Percentiles rank a stretch among this genome's conserved stretches.
phyloP scores from a whole-genome alignment of 139 green algal genomes.

The Chlorella sp. region DNA sequence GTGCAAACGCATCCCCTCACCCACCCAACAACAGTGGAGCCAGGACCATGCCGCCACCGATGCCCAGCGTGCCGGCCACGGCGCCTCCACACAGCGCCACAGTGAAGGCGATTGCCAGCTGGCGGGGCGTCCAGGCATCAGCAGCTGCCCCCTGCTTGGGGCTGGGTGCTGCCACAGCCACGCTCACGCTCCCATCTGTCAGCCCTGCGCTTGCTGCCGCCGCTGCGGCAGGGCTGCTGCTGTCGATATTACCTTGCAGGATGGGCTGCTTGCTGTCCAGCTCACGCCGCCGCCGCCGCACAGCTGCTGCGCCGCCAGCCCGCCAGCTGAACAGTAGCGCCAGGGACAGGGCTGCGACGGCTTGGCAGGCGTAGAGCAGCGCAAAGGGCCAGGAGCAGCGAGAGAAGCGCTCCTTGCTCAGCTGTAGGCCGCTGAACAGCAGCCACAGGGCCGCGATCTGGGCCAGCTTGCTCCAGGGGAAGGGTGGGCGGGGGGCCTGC shows the following conservation, averaged over 20 bases:
- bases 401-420: constrained; percentile 26
- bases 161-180: too few species aligned
- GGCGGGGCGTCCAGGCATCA: not conserved
- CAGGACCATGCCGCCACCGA: constrained; percentile 51
- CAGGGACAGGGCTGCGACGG: not conserved
- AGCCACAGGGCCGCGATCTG: constrained; percentile 39
- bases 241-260: not conserved
- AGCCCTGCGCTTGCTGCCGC: too few species aligned
- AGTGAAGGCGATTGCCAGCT: not conserved
- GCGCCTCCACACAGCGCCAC: constrained; percentile 5
- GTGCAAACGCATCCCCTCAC: not conserved
- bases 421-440: constrained; percentile 11
- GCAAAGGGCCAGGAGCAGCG: constrained; percentile 33
- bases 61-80: constrained; percentile 36
- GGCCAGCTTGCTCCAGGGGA: not conserved
- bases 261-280: not conserved
- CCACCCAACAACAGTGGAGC: not conserved
- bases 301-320: not conserved
- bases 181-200: too few species aligned
- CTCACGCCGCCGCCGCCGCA: not conserved
- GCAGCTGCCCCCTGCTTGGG: too few species aligned
- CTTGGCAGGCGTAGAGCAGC: constrained; percentile 26
- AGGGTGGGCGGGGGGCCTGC: not conserved
- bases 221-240: not conserved
- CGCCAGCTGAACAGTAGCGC: not conserved